Conservation (phyloP, 345 rosid genomes). For the Nephelium lappaceum region DNA sequence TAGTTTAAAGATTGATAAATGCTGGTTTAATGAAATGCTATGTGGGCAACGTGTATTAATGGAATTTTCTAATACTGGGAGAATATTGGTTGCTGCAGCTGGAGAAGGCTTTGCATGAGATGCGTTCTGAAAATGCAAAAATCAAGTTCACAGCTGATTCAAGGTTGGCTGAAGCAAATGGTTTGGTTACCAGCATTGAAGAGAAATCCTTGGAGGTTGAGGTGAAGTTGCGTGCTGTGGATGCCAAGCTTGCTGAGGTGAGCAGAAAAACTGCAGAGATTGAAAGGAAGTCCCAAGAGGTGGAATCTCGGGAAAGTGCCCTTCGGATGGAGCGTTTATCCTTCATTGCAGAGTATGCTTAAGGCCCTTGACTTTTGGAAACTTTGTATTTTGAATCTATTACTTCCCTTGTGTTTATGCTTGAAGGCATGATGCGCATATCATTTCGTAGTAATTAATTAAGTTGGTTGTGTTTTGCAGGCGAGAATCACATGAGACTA, state of each 20-base stretch:
- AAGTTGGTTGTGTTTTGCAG: conserved; percentile 38
- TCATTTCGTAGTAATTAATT: conserved; percentile 1
- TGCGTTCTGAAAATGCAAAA: conserved; percentile 89
- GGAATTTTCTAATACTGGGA: conserved; percentile 14
- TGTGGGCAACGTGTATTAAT: background rate
- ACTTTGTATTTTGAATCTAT: conserved; percentile 1
- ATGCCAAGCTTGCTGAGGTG: conserved; percentile 93
- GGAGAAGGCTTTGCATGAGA: conserved; percentile 80
- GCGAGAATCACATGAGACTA: conserved; percentile 67
- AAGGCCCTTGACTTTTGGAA: conserved; percentile 9
- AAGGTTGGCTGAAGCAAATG: conserved; percentile 84
- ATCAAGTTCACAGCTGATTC: conserved; percentile 92
- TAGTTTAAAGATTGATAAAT: background rate
- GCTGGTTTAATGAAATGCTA: background rate
- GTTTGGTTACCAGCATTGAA: conserved; percentile 72
- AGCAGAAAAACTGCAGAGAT: conserved; percentile 83
- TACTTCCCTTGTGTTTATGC: background rate
- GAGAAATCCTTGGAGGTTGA: conserved; percentile 89
- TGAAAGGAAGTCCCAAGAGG: conserved; percentile 73
- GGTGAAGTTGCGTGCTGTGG: conserved; percentile 74
- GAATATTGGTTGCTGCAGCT: conserved; percentile 48
- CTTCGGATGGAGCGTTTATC: conserved; percentile 76
- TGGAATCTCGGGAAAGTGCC: conserved; percentile 70
- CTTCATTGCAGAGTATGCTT: conserved; percentile 73
- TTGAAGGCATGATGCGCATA: background rate